A percentile compares a stretch with the other conserved stretches of the same genome.
phyloP scores from a whole-genome alignment of 2,329 filamentous ascomycete genomes.

The Ceratocystis diversiconidia region DNA sequence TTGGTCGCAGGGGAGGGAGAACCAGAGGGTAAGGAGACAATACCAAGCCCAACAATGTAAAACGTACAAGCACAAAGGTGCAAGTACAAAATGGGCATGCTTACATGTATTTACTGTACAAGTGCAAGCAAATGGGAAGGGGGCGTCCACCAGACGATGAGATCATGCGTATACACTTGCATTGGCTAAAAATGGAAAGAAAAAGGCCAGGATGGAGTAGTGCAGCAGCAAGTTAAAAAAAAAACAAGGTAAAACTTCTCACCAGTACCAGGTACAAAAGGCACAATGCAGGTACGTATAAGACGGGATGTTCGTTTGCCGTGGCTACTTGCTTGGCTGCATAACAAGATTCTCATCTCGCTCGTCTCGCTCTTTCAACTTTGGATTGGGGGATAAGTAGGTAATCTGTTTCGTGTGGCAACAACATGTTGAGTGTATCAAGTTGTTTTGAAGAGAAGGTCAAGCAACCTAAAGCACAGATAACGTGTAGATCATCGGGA shows the following conservation, averaged over 20 bases:
- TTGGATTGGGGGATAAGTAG: not conserved
- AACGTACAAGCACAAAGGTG: not conserved
- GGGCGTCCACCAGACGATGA: not conserved
- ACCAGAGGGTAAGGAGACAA: not conserved
- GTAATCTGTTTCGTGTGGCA: not conserved
- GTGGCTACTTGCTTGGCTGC: not conserved
- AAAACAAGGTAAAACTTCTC: not conserved
- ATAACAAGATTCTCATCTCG: not conserved
- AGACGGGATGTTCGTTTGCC: not conserved
- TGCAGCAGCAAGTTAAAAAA: not conserved
- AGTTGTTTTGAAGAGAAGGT: not conserved
- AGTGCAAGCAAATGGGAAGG: not conserved
- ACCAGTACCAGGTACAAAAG: not conserved
- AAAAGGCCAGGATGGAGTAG: not conserved
- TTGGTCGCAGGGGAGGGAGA: not conserved
- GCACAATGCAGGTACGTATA: not conserved
- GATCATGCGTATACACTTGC: not conserved
- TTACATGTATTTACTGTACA: not conserved
- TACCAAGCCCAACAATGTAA: not conserved
- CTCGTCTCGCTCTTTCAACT: not conserved
- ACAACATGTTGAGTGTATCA: not conserved
- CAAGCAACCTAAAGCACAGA: not conserved
- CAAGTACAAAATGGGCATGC: not conserved
- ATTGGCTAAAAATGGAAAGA: constrained; percentile 2
- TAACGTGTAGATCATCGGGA: not conserved